Base-by-base conservation (phyloP, 148 eudicot genomes). In the Vaccinium corymbosum region DNA sequence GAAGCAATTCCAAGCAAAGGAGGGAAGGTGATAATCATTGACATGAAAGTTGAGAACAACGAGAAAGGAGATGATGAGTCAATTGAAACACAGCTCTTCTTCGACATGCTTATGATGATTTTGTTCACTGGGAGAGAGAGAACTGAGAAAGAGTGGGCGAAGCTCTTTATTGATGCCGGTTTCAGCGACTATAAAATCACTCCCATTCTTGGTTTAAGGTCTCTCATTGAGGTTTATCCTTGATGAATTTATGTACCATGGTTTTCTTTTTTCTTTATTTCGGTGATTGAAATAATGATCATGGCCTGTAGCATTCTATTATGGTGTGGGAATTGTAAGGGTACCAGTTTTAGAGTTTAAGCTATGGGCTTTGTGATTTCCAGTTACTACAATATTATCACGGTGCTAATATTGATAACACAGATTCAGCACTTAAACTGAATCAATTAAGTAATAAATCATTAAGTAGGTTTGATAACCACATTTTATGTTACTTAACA, bases 21-120 rank as follows among this genome's bases (percentile, higher is more conserved):
- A 59, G 85, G 85, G 20, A 83, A 83, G 59, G 55, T 83, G 72
- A 62, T 83, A 22, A 77, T 83, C 17, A 76, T 83, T 1, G 85
- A 83, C 29, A 83, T 83, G 49, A 71, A 49, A n/a, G 50, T 83
- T 13, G 81, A 74, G 22, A 76, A 27, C 22, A 62, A 48, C n/a
- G 9, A 46, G 7, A 27, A 59, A n/a, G 49, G 6, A 25, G 59
- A 46, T 0, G 59, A 57, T 5, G 12, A 46, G 5, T 76, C 14
- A 0, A 1, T 75, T 6, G 48, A 83, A 29, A 32, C 80, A 1
- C 73, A 83, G 2, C 81, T 83, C n/a, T 62, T 77, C 71, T 64
- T 59, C 6, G 85, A 83, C 29, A 48, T 83, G 85, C 0, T 22
- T 10, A 83, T 83, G 85, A 83, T 83, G 81, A 49, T 49, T 46